Evolutionary conservation across 495 filamentous ascomycete genomes (phyloP), one percentile per base, ranked within the genome.

Genomic region (Penicillium diatomitis): DNA sequence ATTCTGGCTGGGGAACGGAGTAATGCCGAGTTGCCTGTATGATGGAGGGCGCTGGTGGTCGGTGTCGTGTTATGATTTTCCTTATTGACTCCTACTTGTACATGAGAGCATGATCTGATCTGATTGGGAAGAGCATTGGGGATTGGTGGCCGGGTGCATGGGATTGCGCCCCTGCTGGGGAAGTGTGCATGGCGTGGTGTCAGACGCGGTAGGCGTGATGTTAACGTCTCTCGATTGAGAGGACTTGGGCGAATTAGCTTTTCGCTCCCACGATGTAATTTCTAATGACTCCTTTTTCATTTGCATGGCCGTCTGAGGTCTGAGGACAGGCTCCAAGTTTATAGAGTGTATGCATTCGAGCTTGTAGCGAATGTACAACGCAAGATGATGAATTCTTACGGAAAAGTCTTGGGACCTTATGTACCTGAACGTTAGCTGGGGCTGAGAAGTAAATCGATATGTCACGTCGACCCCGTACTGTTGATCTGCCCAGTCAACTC

Each of bases 21-120:
- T 58, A 89, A 88, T 61, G 77, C 80, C 20, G 86, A 89, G 63
- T 67, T 90, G 62, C 88, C 85, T 47, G 88, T 92, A 56, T 70
- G 56, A 56, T 8, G 30, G 8, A 6, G 12, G 9, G 10, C 20
- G 37, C 8, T 20, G 2, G 35, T 38, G 34, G 41, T 7, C 0
- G 10, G 44, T 41, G 43, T 32, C 39, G 30, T 28, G 33, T 38
- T 35, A 31, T 20, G 45, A 41, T 45, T 20, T 20, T 20, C 20
- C 20, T 20, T 20, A 20, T 20, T 20, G 20, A 20, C 20, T 20
- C 20, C 20, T 20, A 20, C 20, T 20, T 20, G 20, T 20, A 20
- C 20, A 20, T 37, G 52, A 38, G 35, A 42, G 28, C 38, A 40
- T 39, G 32, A 46, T 32, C n/a, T 37, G 33, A 46, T 6, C 20